Conservation (phyloP, 129 eudicot species). For the Scalesia atractyloides region DNA sequence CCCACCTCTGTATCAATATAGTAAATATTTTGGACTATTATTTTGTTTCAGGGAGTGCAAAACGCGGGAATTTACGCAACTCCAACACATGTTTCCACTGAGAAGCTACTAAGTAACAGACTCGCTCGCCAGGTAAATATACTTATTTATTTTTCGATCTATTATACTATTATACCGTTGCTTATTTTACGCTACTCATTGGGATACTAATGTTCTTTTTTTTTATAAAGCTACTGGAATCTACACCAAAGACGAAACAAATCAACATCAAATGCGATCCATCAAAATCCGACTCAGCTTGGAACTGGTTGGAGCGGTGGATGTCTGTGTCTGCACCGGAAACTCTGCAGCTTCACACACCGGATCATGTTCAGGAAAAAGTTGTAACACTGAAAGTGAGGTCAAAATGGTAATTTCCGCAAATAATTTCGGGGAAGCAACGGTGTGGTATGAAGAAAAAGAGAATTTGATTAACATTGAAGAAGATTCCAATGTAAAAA, state of each 20-base stretch:
- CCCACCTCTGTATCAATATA: neutral
- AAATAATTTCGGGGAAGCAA: slow-evolving; percentile 30
- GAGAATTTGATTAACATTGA: slow-evolving; percentile 28
- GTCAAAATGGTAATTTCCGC: slow-evolving; percentile 26
- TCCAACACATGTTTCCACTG: slow-evolving; percentile 48
- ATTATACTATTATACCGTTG: too few relatives aligned
- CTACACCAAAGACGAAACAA: slow-evolving; percentile 61
- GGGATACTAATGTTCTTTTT: neutral
- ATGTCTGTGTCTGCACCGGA: slow-evolving; percentile 62
- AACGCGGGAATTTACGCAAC: slow-evolving; percentile 33
- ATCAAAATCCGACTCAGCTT: slow-evolving; percentile 61
- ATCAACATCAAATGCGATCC: slow-evolving; percentile 78
- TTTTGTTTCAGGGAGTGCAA: slow-evolving; percentile 50
- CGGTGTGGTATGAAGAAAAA: slow-evolving; percentile 38
- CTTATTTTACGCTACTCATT: neutral
- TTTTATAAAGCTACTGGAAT: slow-evolving; percentile 59
- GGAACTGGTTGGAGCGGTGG: slow-evolving; percentile 98
- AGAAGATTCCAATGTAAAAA: slow-evolving; percentile 2
- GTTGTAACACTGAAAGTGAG: slow-evolving; percentile 27
- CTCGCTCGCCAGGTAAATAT: slow-evolving; percentile 83
- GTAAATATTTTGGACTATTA: neutral
- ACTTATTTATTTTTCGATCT: neutral
- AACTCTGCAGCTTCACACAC: slow-evolving; percentile 13
- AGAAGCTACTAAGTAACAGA: slow-evolving; percentile 69
- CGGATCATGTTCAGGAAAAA: slow-evolving; percentile 32